phyloP scores from a whole-genome alignment of 2,329 filamentous ascomycete species.

The Hypoxylon sp. region DNA sequence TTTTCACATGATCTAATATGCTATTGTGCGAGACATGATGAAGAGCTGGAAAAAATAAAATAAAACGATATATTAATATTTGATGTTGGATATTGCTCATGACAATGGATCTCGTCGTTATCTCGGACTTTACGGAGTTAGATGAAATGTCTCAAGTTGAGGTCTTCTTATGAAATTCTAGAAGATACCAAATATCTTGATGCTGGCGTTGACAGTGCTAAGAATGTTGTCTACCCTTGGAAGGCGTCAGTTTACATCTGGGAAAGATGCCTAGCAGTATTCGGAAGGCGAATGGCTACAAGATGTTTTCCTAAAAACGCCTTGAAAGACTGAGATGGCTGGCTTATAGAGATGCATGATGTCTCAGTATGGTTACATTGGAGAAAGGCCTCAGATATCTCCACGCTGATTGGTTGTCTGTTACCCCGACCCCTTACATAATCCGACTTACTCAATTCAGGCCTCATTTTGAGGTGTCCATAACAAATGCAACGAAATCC shows the following conservation, averaged over 20 bases:
- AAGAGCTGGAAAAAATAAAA: conserved; percentile 4
- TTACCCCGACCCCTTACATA: conserved; percentile 5
- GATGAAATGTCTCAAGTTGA: neutral
- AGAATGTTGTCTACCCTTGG: neutral
- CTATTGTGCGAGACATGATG: neutral
- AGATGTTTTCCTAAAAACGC: too few relatives aligned
- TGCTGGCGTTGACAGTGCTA: neutral
- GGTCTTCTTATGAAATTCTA: neutral
- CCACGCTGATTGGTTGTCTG: neutral
- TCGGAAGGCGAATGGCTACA: too few relatives aligned
- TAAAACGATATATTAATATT: too few relatives aligned
- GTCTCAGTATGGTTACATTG: neutral
- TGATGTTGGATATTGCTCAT: neutral
- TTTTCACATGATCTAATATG: neutral
- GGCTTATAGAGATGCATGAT: too few relatives aligned
- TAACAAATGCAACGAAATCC: conserved; percentile 9
- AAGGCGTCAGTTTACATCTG: neutral
- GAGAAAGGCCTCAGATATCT: neutral
- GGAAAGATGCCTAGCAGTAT: neutral
- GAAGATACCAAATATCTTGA: neutral
- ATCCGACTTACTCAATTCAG: conserved; percentile 23
- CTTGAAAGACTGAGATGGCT: too few relatives aligned
- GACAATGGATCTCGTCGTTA: neutral
- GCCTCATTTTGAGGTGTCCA: conserved; percentile 3
- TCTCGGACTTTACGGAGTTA: neutral